Conservation (phyloP, 805 yeast species). For the Nakazawaea laoshanensis region DNA sequence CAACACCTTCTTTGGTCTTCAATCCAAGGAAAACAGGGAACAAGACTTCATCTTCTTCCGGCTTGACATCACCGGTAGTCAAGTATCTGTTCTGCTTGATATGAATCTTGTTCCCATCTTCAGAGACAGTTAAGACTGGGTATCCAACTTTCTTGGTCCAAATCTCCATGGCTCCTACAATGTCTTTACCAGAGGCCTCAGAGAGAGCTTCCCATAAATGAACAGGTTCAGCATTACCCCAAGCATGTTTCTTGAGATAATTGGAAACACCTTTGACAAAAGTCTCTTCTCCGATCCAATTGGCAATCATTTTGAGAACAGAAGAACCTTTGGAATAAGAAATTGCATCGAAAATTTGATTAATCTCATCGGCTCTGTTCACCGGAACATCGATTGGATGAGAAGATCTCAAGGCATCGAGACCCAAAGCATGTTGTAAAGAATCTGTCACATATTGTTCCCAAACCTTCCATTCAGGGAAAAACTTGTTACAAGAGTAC, state of each 20-base stretch:
- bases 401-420: slow-evolving; percentile 76
- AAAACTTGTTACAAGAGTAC: slow-evolving; percentile 68
- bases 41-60: slow-evolving; percentile 61
- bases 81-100: slow-evolving; percentile 69
- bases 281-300: slow-evolving; percentile 70
- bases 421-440: slow-evolving; percentile 62
- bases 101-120: slow-evolving; percentile 39
- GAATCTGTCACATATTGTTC: slow-evolving; percentile 73
- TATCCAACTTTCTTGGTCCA: slow-evolving; percentile 79
- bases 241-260: slow-evolving; percentile 67
- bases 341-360: slow-evolving; percentile 80
- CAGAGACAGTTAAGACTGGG: slow-evolving; percentile 64
- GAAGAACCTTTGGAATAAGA: slow-evolving; percentile 80
- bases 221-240: slow-evolving; percentile 68
- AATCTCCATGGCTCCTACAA: slow-evolving; percentile 61
- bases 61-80: slow-evolving; percentile 68
- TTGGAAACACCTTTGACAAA: slow-evolving; percentile 75
- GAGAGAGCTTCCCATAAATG: slow-evolving; percentile 72
- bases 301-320: slow-evolving; percentile 68
- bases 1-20: slow-evolving; percentile 49
- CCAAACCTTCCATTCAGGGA: slow-evolving; percentile 86
- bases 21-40: slow-evolving; percentile 69
- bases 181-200: slow-evolving; percentile 66
- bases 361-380: slow-evolving; percentile 67
- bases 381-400: slow-evolving; percentile 86